A percentile compares a stretch with the other conserved stretches of the same genome.
Evolutionary conservation across 345 rosid species (phyloP).

Genomic region (Kandelia obovata): DNA sequence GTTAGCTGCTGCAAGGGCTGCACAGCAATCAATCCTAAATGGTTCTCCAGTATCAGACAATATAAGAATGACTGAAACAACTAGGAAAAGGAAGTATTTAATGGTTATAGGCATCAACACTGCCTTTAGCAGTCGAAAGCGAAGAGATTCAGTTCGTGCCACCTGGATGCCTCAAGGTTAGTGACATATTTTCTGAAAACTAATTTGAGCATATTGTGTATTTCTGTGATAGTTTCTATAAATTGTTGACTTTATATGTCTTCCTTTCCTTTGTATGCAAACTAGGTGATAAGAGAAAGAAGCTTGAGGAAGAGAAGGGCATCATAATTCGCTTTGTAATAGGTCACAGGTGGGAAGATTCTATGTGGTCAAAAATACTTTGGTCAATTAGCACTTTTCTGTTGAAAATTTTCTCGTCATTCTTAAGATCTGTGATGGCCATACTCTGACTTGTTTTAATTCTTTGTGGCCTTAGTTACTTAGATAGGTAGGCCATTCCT

Average conservation of each 20-base stretch:
- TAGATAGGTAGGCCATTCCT: no score
- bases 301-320: conserved; percentile 97
- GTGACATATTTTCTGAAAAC: conserved; percentile 5
- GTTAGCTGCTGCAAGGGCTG: conserved; percentile 76
- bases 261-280: not conserved
- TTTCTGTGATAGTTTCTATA: not conserved
- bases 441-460: no score
- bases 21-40: conserved; percentile 72
- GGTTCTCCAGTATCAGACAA: conserved; percentile 78
- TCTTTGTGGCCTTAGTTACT: no score
- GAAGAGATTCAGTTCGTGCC: conserved; percentile 90
- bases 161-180: conserved; percentile 99
- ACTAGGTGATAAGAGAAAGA: conserved; percentile 76
- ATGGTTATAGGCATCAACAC: conserved; percentile 94
- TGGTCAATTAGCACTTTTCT: not conserved
- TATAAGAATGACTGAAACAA: conserved; percentile 41
- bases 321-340: conserved; percentile 90
- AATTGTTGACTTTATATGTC: not conserved
- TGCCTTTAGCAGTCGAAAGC: conserved; percentile 92
- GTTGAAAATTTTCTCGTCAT: no score
- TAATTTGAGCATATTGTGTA: not conserved
- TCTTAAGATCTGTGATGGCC: no score
- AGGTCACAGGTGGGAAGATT: conserved; percentile 73
- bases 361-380: not conserved
- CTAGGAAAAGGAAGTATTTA: conserved; percentile 57